Evolutionary conservation across 2,329 filamentous ascomycete species (phyloP), one percentile per base, ranked within the genome.

Genomic region (Lomentospora prolificans): DNA sequence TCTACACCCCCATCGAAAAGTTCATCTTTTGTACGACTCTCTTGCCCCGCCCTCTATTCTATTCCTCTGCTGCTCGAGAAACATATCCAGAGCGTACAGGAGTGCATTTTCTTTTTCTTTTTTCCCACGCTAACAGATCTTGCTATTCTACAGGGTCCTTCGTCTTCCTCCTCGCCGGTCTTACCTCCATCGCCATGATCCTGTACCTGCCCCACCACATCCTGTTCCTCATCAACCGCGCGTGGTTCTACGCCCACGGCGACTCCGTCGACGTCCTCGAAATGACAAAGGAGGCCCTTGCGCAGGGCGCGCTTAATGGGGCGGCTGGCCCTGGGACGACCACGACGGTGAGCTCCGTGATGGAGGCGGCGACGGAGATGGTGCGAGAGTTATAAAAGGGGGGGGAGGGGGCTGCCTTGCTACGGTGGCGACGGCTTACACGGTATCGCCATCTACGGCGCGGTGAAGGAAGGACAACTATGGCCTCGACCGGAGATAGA

Each of bases 161-260:
- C 65, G 81, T 96, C 67, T 94, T 99, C 77, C 85, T 96, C 64
- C 85, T 96, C 67, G 79, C 89, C 70, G 86, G 87, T 66, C 85
- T 97, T 73, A 84, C 94, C 65, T 79, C 89, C 64, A 90, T 95
- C 67, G 94, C 90, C 62, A 85, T 85, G 55, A 86, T 89, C 61
- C 84, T 97, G 61, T 99, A 99, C 77, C 88, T 99, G 17, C 94
- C 94, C 9, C 87, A 95, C 66, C 92, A 97, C 74, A 75, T 97
- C 65, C 79, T 82, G 65, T 86, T 89, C 67, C 85, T 99, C 64
- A 81, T 86, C 66, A 83, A 84, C 67, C 87, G 92, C 67, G 85
- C 90, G 55, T 95, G 89, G 82, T 99, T 96, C 77, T 99, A 99
- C 77, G 89, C 90, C 70, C 85, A 86, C 61, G 94, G 94, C 62